Base-by-base conservation (phyloP, 75 land plant genomes). In the Sequoiadendron giganteum region DNA sequence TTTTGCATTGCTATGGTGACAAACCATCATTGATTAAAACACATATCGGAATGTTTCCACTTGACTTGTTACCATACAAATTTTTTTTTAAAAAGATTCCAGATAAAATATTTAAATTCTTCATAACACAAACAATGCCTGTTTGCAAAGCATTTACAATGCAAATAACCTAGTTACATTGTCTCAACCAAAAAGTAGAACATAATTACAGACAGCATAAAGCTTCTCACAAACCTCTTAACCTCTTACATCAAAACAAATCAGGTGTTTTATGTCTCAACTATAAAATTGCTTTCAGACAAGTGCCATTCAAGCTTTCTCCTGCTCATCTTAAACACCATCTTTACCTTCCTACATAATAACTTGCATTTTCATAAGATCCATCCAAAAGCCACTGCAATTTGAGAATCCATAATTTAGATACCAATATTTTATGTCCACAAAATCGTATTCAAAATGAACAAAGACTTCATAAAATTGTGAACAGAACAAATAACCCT, bases 141-240 rank as follows among this genome's bases (percentile, higher is more conserved):
- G 32, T 47, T n/a, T 82, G 52, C 48, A 45, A 49, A 82, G 84
- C 48, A n/a, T 82, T 43, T 82, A 82, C 84, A 82, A 28, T 47
- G 30, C 47, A 82, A 82, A 82, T 13, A 81, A 45, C 84, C 52
- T 11, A 25, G 28, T 47, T 82, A 47, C 32, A 82, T 82, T 28
- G 52, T 82, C 84, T 82, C 34, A 82, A 47, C 49, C 38, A 39
- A 18, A 34, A 79, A 38, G 45, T 43, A 81, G 11, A 42, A 81
- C 19, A 49, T 82, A 82, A 82, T 82, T 82, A 82, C 84, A 82
- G 84, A 43, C 30, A 28, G 48, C 48, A 47, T 45, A 47, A 42
- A 82, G 84, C 84, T 45, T 45, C 84, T 82, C n/a, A 45, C 52
- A 80, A n/a, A n/a, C n/a, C n/a, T n/a, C n/a, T n/a, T n/a, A 82